Conservation (phyloP, 176 grass and related monocot genomes). For the Bothriochloa decipiens region DNA sequence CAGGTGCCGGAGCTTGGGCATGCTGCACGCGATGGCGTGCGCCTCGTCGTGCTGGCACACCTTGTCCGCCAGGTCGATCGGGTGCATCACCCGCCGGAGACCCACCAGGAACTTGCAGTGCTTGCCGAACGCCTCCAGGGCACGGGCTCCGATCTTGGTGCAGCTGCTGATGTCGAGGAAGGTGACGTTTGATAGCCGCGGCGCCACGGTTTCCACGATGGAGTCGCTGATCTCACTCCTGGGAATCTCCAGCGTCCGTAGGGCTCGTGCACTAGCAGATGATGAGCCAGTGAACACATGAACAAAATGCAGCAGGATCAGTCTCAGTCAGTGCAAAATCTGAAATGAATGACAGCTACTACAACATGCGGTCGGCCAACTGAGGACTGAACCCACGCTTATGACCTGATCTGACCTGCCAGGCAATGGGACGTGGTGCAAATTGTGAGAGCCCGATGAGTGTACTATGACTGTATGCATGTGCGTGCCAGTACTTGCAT, state of each 20-base stretch:
- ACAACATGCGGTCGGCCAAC: too few species aligned
- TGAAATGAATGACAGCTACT: background rate
- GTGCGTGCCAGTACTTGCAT: constrained; percentile 26
- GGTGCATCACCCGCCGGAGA: constrained; percentile 86
- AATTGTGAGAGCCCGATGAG: background rate
- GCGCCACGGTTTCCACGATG: constrained; percentile 68
- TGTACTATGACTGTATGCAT: constrained; percentile 24
- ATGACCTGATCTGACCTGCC: background rate
- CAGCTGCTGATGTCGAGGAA: constrained; percentile 95
- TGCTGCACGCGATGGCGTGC: constrained; percentile 73
- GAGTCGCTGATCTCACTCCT: constrained; percentile 90
- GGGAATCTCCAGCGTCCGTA: constrained; percentile 79
- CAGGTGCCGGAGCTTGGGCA: constrained; percentile 81
- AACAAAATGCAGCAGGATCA: constrained; percentile 16
- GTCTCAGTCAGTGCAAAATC: background rate
- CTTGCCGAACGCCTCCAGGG: constrained; percentile 82
- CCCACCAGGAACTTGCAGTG: constrained; percentile 68
- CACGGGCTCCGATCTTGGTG: constrained; percentile 72
- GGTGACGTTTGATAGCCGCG: constrained; percentile 61
- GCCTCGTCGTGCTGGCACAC: constrained; percentile 90
- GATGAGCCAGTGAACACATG: background rate
- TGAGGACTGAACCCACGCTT: background rate
- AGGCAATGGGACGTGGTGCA: background rate
- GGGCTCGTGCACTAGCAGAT: constrained; percentile 58
- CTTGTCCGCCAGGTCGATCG: constrained; percentile 67